Base-by-base conservation (phyloP, 176 grass and related monocot genomes). In the Oryza coarctata region DNA sequence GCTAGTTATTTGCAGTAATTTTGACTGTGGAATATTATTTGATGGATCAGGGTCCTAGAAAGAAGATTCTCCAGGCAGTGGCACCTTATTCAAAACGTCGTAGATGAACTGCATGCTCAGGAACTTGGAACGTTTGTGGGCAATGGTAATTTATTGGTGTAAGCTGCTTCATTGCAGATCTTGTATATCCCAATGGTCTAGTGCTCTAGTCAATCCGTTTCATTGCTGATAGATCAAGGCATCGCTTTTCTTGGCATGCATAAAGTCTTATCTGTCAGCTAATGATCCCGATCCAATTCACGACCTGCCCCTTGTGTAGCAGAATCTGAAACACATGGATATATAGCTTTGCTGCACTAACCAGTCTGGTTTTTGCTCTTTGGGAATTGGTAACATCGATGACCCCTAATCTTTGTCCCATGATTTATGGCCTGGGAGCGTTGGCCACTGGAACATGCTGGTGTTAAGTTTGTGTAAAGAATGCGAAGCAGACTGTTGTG, bases 41-140 rank as follows among this genome's bases (percentile, higher is more conserved):
- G 9, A 75, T 83, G 61, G 26, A 74, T 12, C 82, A 94, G 93
- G 93, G 93, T 33, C 93, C 93, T 38, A 75, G 93, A 79, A 94
- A 94, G 93, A 94, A 94, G 82, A 94, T 94, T 39, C 90, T 94
- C 9, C 89, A 88, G 70, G 93, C 93, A 58, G 67, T 87, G 26
- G 76, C 86, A 34, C 68, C 93, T 70, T 80, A 81, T 26, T 36
- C 82, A 60, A 94, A 89, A 90, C 84, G 62, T 6, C 79, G 73
- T 38, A 74, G 64, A 69, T 89, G 74, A 90, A 61, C 20, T 14
- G 29, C 47, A 50, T 47, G 68, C 38, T 82, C 45, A 82, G n/a
- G 58, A 65, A 35, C 5, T 25, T 32, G 32, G 60, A 45, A 75
- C 20, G 47, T 86, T 73, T 22, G 15, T 44, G 38, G 36, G 74